Evolutionary conservation across 192 early-diverging fungal genomes (phyloP).

Genomic region (Diversispora eburnea): DNA sequence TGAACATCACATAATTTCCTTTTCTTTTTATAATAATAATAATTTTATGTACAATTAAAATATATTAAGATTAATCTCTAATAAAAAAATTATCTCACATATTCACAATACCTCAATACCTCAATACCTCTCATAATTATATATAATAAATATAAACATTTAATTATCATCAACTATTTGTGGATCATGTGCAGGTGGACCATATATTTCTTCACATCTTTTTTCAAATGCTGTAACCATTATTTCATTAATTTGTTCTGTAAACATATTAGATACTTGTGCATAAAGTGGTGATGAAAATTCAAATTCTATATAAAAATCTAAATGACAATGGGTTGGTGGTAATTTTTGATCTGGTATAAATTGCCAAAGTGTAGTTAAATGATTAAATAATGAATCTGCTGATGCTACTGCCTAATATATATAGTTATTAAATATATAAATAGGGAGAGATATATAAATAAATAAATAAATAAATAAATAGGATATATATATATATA

Average conservation of each 20-base stretch:
- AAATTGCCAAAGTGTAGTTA: conserved; percentile 68
- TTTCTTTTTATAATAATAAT: no score
- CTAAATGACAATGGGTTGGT: conserved; percentile 54
- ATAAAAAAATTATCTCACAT: no score
- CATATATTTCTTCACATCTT: conserved; percentile 52
- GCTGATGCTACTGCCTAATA: conserved; percentile 53
- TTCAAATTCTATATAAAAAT: conserved; percentile 78
- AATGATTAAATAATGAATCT: conserved; percentile 60
- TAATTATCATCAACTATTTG: not conserved
- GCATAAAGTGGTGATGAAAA: conserved; percentile 79
- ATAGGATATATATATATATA: not conserved
- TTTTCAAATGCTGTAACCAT: conserved; percentile 72
- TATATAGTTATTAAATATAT: no score
- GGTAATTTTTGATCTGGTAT: conserved; percentile 44
- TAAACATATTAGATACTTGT: conserved; percentile 73
- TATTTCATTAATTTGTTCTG: conserved; percentile 67
- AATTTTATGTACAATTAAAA: no score
- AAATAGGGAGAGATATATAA: not conserved
- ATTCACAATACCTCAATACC: no score
- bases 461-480: not conserved
- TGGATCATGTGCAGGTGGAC: conserved; percentile 22
- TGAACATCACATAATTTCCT: no score
- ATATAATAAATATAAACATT: not conserved
- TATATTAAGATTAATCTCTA: no score
- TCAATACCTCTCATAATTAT: no score